Base-by-base conservation (phyloP, 169 alveolate species). In the Eimeria necatrix region DNA sequence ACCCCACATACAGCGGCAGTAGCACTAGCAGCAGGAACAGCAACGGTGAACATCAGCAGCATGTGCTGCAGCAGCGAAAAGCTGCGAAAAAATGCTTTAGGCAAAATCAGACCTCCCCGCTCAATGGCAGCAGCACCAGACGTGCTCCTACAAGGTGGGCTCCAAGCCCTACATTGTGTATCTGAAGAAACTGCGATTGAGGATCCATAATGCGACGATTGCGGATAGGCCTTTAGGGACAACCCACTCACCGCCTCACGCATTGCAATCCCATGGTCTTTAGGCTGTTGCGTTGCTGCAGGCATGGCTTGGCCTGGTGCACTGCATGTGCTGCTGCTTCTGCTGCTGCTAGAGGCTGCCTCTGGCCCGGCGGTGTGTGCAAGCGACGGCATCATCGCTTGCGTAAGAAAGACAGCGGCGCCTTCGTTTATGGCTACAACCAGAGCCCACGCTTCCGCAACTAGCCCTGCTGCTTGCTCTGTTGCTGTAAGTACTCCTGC, bases 231-330 rank as follows among this genome's bases (percentile, higher is more conserved):
- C 22, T 56, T 0, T 56, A 56, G 68, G 68, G 68, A 12, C 68
- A 12, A 56, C 20, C 20, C 9, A 18, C 92, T 59, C 46, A 84
- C 92, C 46, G 92, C 92, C 51, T 84, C 92, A 3, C 92, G 92
- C 80, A 84, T 84, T 5, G 92, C 92, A 49, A 78, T 41, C 59
- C 56, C 93, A 5, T 76, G 93, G 4, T n/a, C 53, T 71, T 87
- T 83, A 68, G 10, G 41, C 32, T 61, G 71, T 12, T 87, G 32
- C 12, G 84, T 32, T 73, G 51, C 59, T 32, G 86, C 46, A 14
- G 26, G 16, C 46, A n/a, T 16, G 10, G 64, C 41, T 76, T 53
- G 41, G 26, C 61, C 46, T 41, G 86, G 41, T 56, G 68, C 20
- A 61, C 86, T 76, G 64, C 86, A n/a, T 4, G 24, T 9, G 86